Evolutionary conservation across 106 monocot genomes (phyloP), one percentile per base, ranked within the genome.

Genomic region (Posidonia australis): DNA sequence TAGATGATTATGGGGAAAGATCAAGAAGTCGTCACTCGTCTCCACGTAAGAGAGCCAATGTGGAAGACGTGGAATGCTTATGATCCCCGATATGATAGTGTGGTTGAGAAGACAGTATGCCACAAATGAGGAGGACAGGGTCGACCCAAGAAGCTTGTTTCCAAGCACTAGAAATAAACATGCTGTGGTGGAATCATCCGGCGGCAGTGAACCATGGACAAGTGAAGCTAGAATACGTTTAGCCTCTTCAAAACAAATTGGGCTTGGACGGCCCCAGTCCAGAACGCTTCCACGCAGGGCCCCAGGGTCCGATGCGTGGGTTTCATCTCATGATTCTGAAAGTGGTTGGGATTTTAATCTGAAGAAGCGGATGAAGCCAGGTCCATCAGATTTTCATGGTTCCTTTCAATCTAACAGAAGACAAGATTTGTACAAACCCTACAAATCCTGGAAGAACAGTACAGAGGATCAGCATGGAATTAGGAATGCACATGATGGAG

Each of bases 341-440:
- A 63, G 59, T 61, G 68, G 60, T 21, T 57, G n/a, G 43, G 27
- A 41, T 61, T 64, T 63, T 64, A 42, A n/a, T n/a, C n/a, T 77
- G 60, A 92, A 82, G 63, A 85, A 71, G 65, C 71, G 92, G 44
- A 43, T 84, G 49, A 78, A 51, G 36, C 69, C 65, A 11, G 74
- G 7, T 19, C 79, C 42, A 51, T 70, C 64, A 64, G 68, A 76
- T 10, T 75, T 53, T 29, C 61, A 64, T 55, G 59, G 26, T 60
- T 64, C 76, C 25, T 70, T 55, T 69, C 9, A 32, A 45, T 64
- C 62, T 9, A 60, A 72, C 43, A 79, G 67, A 68, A 70, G 67
- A 51, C 65, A 65, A 58, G 54, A 64, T 45, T 44, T 48, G 18
- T 44, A 67, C 19, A 81, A 70, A 32, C 66, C 73, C 24, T 23